These are phyloP conservation scores for Tylopilus intermedius DNA, from an alignment of 768 basidiomycete genomes.

Conservation along the genomic window DNA sequence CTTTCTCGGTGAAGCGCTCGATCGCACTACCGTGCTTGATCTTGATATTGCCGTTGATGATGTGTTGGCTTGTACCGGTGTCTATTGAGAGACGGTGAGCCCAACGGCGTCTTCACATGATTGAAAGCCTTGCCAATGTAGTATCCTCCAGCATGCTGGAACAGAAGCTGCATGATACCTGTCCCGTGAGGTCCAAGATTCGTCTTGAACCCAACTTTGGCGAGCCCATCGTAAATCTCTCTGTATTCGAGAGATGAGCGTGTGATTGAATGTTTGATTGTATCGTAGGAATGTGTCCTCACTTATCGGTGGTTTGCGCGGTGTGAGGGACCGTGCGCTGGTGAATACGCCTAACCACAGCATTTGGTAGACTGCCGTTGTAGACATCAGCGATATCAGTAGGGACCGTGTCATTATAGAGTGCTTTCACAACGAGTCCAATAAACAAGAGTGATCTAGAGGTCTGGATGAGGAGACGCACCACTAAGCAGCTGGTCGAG, in stretches of 20 bases:
- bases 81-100: slow-evolving; percentile 13
- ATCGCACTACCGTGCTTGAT: slow-evolving; percentile 41
- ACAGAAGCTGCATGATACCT: slow-evolving; percentile 29
- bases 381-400: slow-evolving; percentile 22
- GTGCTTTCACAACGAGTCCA: background rate
- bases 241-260: slow-evolving; percentile 15
- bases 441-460: background rate
- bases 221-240: slow-evolving; percentile 34
- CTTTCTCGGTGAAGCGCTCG: slow-evolving; percentile 27
- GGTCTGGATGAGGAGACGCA: background rate
- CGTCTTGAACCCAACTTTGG: slow-evolving; percentile 35
- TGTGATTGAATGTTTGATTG: background rate
- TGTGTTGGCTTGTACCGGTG: slow-evolving; percentile 39
- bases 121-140: slow-evolving; percentile 32
- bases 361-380: slow-evolving; percentile 14
- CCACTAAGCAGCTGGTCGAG: background rate
- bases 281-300: background rate
- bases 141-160: slow-evolving; percentile 34
- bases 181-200: slow-evolving; percentile 32
- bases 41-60: slow-evolving; percentile 47
- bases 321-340: slow-evolving; percentile 16
- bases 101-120: background rate
- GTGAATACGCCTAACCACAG: slow-evolving; percentile 12
- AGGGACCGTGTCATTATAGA: slow-evolving; percentile 9
- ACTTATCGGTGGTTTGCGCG: slow-evolving; percentile 28